A percentile compares a stretch with the other conserved stretches of the same genome.
phyloP scores from a whole-genome alignment of 2,329 filamentous ascomycete genomes.

The Amphichorda felina region DNA sequence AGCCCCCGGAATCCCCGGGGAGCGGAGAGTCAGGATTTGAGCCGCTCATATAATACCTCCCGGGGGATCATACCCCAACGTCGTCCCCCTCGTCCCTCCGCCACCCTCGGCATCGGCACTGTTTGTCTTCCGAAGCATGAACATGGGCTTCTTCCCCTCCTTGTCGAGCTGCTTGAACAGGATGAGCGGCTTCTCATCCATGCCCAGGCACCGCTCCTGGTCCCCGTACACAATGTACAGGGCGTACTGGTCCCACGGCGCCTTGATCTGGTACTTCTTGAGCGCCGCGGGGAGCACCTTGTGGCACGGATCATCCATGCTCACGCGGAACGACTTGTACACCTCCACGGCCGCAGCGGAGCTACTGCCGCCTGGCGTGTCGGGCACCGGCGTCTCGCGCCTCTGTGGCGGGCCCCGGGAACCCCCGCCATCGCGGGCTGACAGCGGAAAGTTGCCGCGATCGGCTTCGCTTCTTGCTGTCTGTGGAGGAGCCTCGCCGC shows the following conservation, averaged over 20 bases:
- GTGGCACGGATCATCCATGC: slow-evolving; percentile 95
- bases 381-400: slow-evolving; percentile 49
- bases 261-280: slow-evolving; percentile 97
- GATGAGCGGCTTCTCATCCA: slow-evolving; percentile 89
- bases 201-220: slow-evolving; percentile 82
- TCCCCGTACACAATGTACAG: slow-evolving; percentile 99
- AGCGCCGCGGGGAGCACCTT: slow-evolving; percentile 92
- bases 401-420: slow-evolving; percentile 35
- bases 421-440: background rate
- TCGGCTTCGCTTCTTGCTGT: slow-evolving; percentile 8
- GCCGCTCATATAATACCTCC: slow-evolving; percentile 43
- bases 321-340: slow-evolving; percentile 97
- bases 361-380: slow-evolving; percentile 34
- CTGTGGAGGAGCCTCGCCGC: slow-evolving; percentile 37
- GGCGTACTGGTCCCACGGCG: slow-evolving; percentile 94
- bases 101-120: slow-evolving; percentile 39
- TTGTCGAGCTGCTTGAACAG: slow-evolving; percentile 96
- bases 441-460: slow-evolving; percentile 6
- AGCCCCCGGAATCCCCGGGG: no score
- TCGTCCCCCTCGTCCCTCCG: slow-evolving; percentile 38
- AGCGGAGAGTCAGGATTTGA: no score
- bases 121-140: slow-evolving; percentile 74
- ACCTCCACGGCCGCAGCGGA: slow-evolving; percentile 61
- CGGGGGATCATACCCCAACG: slow-evolving; percentile 42
- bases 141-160: slow-evolving; percentile 98